Evolutionary conservation across 208 protist genomes (phyloP), one percentile per base, ranked within the genome.

Genomic region (Acanthamoeba sp.): DNA sequence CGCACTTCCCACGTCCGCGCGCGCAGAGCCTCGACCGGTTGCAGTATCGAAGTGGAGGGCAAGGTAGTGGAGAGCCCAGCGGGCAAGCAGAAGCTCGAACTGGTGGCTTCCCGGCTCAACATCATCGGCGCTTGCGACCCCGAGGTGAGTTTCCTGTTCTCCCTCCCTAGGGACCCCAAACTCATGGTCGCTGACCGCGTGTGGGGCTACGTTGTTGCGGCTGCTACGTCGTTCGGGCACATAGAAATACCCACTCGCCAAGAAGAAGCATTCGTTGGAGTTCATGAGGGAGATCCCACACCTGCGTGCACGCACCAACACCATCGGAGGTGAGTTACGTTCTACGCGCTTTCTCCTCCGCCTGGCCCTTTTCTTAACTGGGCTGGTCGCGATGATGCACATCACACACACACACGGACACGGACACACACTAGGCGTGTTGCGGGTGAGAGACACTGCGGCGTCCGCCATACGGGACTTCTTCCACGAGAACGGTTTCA

Each of bases 181-280:
- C n/a, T n/a, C n/a, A n/a, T n/a, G n/a, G n/a, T n/a, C n/a, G n/a
- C n/a, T n/a, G n/a, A n/a, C n/a, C n/a, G n/a, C 9, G 9, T 6
- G 18, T 48, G 42, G 42, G 3, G 42, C 10, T 6, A 14, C 12
- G 9, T 0, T 14, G 6, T 87, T 87, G 27, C 48, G 57, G 24
- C 7, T 87, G 14, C 48, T 87, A 7, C 32, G 57, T 87, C 78
- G 7, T 87, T 89, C 10, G 29, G 0, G 36, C 95, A 2, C 29
- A 55, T 16, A 95, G 32, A 91, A 50, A n/a, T 98, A 98, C 88
- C 98, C 98, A 66, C 94, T 98, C 6, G 97, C 98, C 89, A 98
- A 98, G 90, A 98, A 98, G 95, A 55, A 87, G 18, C 97, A 98
- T 82, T 94, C 97, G n/a, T 71, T 98, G 4, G 98, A 98, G 94